Evolutionary conservation across 176 grass and related monocot genomes (phyloP).

Genomic region (Metroxylon sagu): DNA sequence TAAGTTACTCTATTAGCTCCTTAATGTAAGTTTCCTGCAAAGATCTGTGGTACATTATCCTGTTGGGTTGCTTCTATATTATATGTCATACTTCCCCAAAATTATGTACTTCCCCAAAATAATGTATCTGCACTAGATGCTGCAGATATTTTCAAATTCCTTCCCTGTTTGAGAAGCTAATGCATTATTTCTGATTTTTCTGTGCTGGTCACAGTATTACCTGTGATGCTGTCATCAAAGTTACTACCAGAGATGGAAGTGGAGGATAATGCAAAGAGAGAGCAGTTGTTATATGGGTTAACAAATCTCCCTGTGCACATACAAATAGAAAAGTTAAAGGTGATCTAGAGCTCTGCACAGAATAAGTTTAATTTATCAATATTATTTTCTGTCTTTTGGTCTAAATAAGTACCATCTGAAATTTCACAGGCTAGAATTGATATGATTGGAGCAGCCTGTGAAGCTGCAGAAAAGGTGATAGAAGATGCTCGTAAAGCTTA

Average conservation of each 20-base stretch:
- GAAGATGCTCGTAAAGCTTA: slow-evolving; percentile 60
- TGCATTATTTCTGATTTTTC: too few relatives aligned
- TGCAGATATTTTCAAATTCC: too few relatives aligned
- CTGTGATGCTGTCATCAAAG: slow-evolving; percentile 94
- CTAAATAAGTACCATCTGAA: background rate
- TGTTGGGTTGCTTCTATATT: too few relatives aligned
- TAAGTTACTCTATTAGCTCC: too few relatives aligned
- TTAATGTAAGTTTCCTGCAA: too few relatives aligned
- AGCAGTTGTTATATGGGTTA: slow-evolving; percentile 63
- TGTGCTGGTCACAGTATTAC: slow-evolving; percentile 42
- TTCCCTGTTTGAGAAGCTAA: too few relatives aligned
- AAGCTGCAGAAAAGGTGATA: slow-evolving; percentile 92
- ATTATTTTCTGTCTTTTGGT: too few relatives aligned
- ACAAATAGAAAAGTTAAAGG: slow-evolving; percentile 90
- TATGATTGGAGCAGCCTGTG: slow-evolving; percentile 89
- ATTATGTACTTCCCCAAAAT: too few relatives aligned
- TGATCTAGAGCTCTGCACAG: slow-evolving; percentile 8
- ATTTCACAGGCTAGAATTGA: slow-evolving; percentile 73
- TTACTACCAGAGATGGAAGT: slow-evolving; percentile 78
- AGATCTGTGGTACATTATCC: too few relatives aligned
- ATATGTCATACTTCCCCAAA: too few relatives aligned
- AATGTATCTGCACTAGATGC: too few relatives aligned
- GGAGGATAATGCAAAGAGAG: slow-evolving; percentile 77
- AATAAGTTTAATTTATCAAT: too few relatives aligned
- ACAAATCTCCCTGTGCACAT: slow-evolving; percentile 52